These are phyloP conservation scores for Erythrophleum ivorense DNA, from an alignment of 331 rosid species.

Conservation along the genomic window DNA sequence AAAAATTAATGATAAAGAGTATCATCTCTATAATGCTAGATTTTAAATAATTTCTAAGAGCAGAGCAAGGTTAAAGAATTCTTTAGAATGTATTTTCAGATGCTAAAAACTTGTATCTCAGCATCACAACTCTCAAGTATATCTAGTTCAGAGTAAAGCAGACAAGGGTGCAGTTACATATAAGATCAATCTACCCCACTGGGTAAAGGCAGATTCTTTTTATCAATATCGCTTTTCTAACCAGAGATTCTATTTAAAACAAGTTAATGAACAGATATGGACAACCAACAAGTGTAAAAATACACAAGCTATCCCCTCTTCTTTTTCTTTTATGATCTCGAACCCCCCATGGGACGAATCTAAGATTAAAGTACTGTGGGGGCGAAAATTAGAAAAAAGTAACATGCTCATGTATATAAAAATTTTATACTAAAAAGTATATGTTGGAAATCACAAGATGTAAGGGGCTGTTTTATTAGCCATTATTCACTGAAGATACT, in stretches of 20 bases:
- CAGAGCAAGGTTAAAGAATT: not conserved
- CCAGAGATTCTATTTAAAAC: not conserved
- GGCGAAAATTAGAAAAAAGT: too few relatives aligned
- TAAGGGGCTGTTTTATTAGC: too few relatives aligned
- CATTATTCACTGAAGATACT: too few relatives aligned
- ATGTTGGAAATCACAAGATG: too few relatives aligned
- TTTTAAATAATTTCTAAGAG: not conserved
- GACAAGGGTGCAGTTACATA: not conserved
- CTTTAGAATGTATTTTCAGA: not conserved
- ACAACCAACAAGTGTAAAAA: not conserved
- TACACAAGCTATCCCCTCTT: not conserved
- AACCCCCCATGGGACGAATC: not conserved
- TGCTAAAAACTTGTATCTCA: not conserved
- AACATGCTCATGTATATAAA: too few relatives aligned
- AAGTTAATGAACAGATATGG: not conserved
- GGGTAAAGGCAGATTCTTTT: not conserved
- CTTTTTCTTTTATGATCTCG: not conserved
- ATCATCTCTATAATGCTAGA: not conserved
- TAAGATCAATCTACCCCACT: not conserved
- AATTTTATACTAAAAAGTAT: too few relatives aligned
- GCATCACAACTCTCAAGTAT: slow-evolving; percentile 1
- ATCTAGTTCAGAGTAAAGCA: not conserved
- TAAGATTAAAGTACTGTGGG: too few relatives aligned
- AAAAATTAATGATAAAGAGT: not conserved
- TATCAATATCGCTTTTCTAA: not conserved